These are phyloP conservation scores for Parasarocladium wereldwijsianum DNA, from an alignment of 2,329 filamentous ascomycete genomes.

Conservation along the genomic window DNA sequence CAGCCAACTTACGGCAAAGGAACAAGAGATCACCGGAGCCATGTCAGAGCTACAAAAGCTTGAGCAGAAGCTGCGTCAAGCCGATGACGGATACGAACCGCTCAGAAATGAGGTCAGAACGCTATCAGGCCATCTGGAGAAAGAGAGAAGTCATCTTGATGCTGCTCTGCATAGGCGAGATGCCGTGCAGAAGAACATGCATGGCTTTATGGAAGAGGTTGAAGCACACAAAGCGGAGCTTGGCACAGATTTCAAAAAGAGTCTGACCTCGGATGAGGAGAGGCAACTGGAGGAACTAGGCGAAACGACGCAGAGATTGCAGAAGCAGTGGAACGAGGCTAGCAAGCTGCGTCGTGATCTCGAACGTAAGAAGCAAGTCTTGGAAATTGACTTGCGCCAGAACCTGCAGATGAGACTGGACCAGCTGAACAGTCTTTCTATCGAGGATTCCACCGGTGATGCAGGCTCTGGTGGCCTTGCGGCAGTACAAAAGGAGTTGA, in stretches of 20 bases:
- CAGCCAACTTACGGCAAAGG: constrained; percentile 58
- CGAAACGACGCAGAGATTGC: constrained; percentile 54
- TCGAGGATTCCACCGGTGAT: constrained; percentile 47
- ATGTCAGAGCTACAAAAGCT: constrained; percentile 71
- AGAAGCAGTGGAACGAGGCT: constrained; percentile 61
- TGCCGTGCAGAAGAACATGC: constrained; percentile 60
- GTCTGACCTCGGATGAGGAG: constrained; percentile 71
- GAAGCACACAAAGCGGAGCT: constrained; percentile 68
- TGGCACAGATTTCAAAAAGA: constrained; percentile 81
- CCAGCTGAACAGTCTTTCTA: constrained; percentile 63
- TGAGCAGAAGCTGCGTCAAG: constrained; percentile 61
- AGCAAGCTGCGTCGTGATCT: constrained; percentile 61
- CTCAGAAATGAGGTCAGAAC: constrained; percentile 61
- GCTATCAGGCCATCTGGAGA: constrained; percentile 62
- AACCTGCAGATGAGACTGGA: constrained; percentile 80
- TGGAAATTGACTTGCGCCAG: constrained; percentile 80
- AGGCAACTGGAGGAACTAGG: constrained; percentile 59
- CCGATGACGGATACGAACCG: constrained; percentile 71
- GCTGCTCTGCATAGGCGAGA: constrained; percentile 49
- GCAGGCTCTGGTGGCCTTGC: constrained; percentile 53
- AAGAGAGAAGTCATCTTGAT: constrained; percentile 59
- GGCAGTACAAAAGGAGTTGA: constrained; percentile 68
- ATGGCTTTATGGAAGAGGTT: constrained; percentile 61
- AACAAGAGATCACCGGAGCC: constrained; percentile 81
- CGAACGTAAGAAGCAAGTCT: constrained; percentile 64